Base-by-base conservation (phyloP, 2,329 filamentous ascomycete species). In the Cladosporium sp. region DNA sequence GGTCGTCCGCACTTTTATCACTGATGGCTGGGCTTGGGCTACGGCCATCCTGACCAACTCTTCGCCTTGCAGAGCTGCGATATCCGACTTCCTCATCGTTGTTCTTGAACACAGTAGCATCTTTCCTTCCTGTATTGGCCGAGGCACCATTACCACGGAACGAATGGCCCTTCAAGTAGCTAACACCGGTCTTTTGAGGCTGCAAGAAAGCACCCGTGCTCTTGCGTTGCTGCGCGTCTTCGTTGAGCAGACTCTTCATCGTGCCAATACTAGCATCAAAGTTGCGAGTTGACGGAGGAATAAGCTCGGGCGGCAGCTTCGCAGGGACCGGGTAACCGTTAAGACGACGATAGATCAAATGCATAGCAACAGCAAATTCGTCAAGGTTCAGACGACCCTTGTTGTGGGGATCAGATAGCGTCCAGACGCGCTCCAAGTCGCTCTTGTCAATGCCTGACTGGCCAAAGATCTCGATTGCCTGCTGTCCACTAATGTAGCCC, bases 341-440 rank as follows among this genome's bases (percentile, higher is more conserved):
- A 62, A 99, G 85, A 77, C 96, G 97, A 72, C 95, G 87, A 81
- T 99, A 99, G 73, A 99, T 99, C 79, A 99, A 82, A 84, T 99
- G 95, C 95, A 99, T 99, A 11, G 93, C 93, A 62, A 99, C 94
- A 10, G 95, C 93, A 75, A 99, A 99, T 75, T 99, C 95, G 76
- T 99, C 95, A 74, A 98, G 87, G 73, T 99, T 93, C 33, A 99
- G 85, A 65, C 93, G 90, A 21, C 95, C 95, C 77, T 95, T 95
- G 78, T 99, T 97, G 69, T 93, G 90, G 35, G 93, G 90, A 76
- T 99, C 95, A 3, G 94, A 90, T 66, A 99, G 82, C 11, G 95
- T 98, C 95, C 95, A 99, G 60, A 98, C 89, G 35, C 90, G 86
- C 78, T 98, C 95, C 44, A 99, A 82, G 72, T 98, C 95, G 29